Evolutionary conservation across 2,329 filamentous ascomycete species (phyloP), one percentile per base, ranked within the genome.

Genomic region (Graphilbum ipis-grandicollis): DNA sequence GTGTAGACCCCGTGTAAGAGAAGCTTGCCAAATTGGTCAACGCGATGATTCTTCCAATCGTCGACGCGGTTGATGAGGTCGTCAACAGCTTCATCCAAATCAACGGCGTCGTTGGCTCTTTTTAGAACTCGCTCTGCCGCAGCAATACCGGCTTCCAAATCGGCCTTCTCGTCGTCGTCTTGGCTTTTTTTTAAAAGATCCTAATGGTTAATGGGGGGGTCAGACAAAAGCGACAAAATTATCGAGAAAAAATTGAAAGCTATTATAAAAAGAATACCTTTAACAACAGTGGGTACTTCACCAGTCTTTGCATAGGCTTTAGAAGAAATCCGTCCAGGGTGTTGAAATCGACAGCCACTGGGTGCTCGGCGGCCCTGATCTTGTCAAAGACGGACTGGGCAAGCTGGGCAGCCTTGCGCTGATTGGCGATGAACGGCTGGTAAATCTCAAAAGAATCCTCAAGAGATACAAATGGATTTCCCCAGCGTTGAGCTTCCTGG

Each of bases 341-440:
- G 43, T 88, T 85, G 40, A 82, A 82, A 48, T 88, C 84, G 42
- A 82, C 77, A 5, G 90, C 83, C 50, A 94, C 90, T 46, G 68
- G 74, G 37, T 75, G 84, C 35, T 71, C 79, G 31, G 82, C 82
- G 23, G 71, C 60, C 46, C 72, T 71, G 36, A 96, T 83, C 54
- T 90, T 92, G 48, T 90, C 80, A 54, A 92, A 94, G 41, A 88
- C 78, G 41, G 77, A 70, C 47, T 81, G 75, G 13, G 85, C 86
- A n/a, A 82, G 71, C 46, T 79, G 71, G 37, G 88, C 85, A 40
- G 88, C 92, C 52, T 84, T 86, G 46, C 83, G 76, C 59, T 94
- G 88, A 52, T 98, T 98, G 25, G 90, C 84, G 47, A 96, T 96
- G 50, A 96, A 98, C 2, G 86, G 86, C 50, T 93, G 83, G 54